These are phyloP conservation scores for Aspergillus aculeatus DNA, from an alignment of 2,329 filamentous ascomycete species.

Conservation along the genomic window DNA sequence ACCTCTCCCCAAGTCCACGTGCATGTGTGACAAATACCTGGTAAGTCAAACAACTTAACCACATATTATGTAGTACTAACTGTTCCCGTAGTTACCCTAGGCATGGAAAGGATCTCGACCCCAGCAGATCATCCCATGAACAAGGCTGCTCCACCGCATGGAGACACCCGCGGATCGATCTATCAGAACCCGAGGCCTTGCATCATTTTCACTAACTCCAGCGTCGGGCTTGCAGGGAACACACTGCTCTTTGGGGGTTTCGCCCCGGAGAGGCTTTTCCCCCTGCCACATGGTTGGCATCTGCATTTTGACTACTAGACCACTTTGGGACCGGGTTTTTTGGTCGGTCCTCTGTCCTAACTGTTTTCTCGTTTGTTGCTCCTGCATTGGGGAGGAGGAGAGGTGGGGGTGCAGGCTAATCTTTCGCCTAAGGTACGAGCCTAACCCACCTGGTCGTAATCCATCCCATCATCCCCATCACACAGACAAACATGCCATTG, in stretches of 20 bases:
- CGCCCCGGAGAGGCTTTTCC: background rate
- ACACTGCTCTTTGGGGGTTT: background rate
- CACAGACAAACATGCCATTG: constrained; percentile 2
- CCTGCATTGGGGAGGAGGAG: background rate
- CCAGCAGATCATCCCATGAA: background rate
- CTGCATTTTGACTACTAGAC: constrained; percentile 18
- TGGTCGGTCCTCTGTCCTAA: background rate
- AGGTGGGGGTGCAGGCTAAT: background rate
- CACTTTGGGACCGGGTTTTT: background rate
- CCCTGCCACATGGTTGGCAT: constrained; percentile 35
- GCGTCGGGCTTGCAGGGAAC: background rate
- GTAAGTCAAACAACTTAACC: too few species aligned
- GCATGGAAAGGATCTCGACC: background rate
- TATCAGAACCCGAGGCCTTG: background rate
- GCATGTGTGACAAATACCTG: background rate
- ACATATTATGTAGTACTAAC: too few species aligned
- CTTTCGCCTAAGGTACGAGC: constrained; percentile 2
- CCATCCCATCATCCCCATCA: background rate
- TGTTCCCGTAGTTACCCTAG: too few species aligned
- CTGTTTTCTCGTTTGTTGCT: background rate
- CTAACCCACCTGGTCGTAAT: background rate
- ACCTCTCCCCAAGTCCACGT: background rate
- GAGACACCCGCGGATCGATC: background rate
- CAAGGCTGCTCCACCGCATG: background rate
- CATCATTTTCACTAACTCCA: background rate